Percentiles rank a stretch among this genome's conserved stretches.
Conservation (phyloP, 73 alveolate species). For the Symbiodinium natans region DNA sequence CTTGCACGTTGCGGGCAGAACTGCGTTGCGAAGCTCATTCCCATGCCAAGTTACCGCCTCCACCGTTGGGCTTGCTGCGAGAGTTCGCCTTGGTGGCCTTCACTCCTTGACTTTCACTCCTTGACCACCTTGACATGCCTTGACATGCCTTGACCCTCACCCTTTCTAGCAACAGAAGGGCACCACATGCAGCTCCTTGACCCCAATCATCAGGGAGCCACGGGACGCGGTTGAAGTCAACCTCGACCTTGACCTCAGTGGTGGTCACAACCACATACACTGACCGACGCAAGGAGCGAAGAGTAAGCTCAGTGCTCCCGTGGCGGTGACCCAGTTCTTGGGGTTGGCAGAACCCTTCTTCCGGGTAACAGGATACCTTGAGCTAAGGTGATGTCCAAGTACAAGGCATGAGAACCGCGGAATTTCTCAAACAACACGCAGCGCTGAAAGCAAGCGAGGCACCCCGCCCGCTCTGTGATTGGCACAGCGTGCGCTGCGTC, state of each 20-base stretch:
- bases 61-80: neutral
- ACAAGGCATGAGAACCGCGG: no score
- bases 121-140: no score
- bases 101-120: no score
- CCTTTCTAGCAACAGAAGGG: no score
- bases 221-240: neutral
- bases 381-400: neutral
- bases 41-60: neutral
- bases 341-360: neutral
- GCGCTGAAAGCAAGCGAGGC: neutral
- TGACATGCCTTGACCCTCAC: no score
- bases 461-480: conserved; percentile 2
- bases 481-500: neutral
- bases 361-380: neutral
- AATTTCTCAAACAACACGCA: no score
- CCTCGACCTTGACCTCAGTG: neutral
- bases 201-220: conserved; percentile 20
- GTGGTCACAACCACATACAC: neutral
- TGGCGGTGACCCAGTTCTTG: neutral
- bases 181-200: no score
- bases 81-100: neutral
- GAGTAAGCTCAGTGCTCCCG: neutral
- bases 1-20: neutral
- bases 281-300: neutral
- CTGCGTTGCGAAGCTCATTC: neutral